These are phyloP conservation scores for Dactylella cylindrospora DNA, from an alignment of 2,329 filamentous ascomycete species.

Conservation along the genomic window DNA sequence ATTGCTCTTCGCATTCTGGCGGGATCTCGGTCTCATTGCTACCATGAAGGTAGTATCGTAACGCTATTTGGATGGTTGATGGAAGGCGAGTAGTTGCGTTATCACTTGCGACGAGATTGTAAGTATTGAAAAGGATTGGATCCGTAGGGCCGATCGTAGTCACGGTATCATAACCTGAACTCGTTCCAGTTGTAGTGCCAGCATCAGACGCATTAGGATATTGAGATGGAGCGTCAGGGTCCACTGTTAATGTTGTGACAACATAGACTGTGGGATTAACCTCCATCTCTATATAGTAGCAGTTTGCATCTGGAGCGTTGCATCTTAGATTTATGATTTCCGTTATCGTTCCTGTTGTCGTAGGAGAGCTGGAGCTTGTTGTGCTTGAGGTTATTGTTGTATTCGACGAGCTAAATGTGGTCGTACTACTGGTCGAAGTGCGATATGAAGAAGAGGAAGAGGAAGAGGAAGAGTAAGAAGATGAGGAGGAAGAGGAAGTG, in stretches of 20 bases:
- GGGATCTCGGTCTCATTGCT: too few relatives aligned
- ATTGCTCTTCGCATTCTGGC: constrained; percentile 22
- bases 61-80: constrained; percentile 22
- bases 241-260: constrained; percentile 17
- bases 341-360: constrained; percentile 11
- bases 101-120: constrained; percentile 22
- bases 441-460: constrained; percentile 1
- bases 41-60: constrained; percentile 16
- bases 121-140: constrained; percentile 25
- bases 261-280: constrained; percentile 22
- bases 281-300: constrained; percentile 12
- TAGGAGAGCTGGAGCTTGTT: constrained; percentile 2
- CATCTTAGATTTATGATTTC: constrained; percentile 12
- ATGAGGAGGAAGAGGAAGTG: neutral
- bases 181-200: constrained; percentile 5
- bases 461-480: neutral
- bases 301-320: constrained; percentile 13
- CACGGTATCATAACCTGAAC: neutral
- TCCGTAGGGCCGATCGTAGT: constrained; percentile 23
- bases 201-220: neutral
- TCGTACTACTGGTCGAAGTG: too few relatives aligned
- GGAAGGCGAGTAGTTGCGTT: neutral
- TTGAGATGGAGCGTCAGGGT: constrained; percentile 11
- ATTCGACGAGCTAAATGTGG: constrained; percentile 1
- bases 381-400: constrained; percentile 6